phyloP scores from a whole-genome alignment of 2,329 filamentous ascomycete species.

The Cadophora sp. region DNA sequence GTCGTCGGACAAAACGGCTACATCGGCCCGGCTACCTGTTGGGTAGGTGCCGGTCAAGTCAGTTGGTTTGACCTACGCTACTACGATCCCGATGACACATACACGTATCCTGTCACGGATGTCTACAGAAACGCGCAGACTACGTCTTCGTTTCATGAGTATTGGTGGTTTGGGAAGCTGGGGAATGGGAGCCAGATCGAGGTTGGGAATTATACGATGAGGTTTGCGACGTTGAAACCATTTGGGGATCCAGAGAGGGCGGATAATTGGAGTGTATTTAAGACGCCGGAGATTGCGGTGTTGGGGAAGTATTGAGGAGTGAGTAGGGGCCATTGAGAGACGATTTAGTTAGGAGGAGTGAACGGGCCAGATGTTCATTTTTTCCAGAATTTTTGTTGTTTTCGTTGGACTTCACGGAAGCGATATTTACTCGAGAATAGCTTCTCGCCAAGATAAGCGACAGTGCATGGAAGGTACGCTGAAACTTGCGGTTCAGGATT shows the following conservation, averaged over 20 bases:
- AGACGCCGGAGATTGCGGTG: slow-evolving; percentile 13
- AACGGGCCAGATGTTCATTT: too few relatives aligned
- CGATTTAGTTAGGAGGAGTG: too few relatives aligned
- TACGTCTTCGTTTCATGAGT: slow-evolving; percentile 4
- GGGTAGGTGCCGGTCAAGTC: neutral
- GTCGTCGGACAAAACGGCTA: neutral
- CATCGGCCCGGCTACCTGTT: slow-evolving; percentile 3
- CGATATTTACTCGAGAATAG: neutral
- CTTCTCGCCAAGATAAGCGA: neutral
- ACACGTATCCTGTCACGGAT: neutral
- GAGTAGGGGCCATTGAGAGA: neutral
- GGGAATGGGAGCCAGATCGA: slow-evolving; percentile 16
- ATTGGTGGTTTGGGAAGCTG: slow-evolving; percentile 20
- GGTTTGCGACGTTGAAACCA: slow-evolving; percentile 13
- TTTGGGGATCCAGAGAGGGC: slow-evolving; percentile 3
- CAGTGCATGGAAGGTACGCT: neutral
- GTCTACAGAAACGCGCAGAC: slow-evolving; percentile 12
- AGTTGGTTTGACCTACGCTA: neutral
- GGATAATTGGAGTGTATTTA: slow-evolving; percentile 11
- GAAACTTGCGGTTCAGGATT: neutral
- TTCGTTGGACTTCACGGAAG: neutral
- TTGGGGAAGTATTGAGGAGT: slow-evolving; percentile 12
- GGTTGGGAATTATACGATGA: slow-evolving; percentile 15
- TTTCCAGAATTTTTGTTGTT: neutral
- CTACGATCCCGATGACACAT: slow-evolving; percentile 8